These are phyloP conservation scores for Lasiosphaeriaceae sp. DNA, from an alignment of 495 filamentous ascomycete species.

Conservation along the genomic window DNA sequence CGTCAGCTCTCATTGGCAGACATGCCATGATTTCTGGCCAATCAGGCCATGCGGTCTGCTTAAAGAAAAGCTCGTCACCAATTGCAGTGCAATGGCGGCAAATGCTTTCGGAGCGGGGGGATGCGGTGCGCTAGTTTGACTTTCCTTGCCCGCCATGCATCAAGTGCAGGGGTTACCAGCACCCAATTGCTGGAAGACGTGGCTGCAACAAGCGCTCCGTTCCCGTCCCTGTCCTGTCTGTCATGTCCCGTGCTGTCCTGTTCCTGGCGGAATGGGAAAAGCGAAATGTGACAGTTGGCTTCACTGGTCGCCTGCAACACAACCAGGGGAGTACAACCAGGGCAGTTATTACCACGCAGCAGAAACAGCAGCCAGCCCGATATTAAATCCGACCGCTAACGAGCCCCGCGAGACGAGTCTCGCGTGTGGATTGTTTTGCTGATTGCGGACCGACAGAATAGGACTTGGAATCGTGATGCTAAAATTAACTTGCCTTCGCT, in stretches of 20 bases:
- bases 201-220: constrained; percentile 11
- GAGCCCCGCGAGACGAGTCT: background rate
- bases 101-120: background rate
- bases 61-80: constrained; percentile 7
- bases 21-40: constrained; percentile 4
- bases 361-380: background rate
- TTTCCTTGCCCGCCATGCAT: background rate
- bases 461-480: constrained; percentile 5
- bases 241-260: no score
- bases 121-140: constrained; percentile 3
- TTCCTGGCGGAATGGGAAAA: background rate
- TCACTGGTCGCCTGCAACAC: background rate
- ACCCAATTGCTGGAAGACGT: background rate
- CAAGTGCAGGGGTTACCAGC: constrained; percentile 1
- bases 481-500: constrained; percentile 9
- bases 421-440: background rate
- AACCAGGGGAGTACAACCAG: no score
- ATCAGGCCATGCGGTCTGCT: constrained; percentile 9
- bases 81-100: constrained; percentile 8
- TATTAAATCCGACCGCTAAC: constrained; percentile 12
- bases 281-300: background rate
- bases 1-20: constrained; percentile 6
- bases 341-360: no score
- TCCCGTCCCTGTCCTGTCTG: background rate
- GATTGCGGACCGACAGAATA: constrained; percentile 5